Percentiles rank a stretch among this genome's conserved stretches.
Conservation (phyloP, 768 basidiomycete genomes). For the Hericium erinaceus region DNA sequence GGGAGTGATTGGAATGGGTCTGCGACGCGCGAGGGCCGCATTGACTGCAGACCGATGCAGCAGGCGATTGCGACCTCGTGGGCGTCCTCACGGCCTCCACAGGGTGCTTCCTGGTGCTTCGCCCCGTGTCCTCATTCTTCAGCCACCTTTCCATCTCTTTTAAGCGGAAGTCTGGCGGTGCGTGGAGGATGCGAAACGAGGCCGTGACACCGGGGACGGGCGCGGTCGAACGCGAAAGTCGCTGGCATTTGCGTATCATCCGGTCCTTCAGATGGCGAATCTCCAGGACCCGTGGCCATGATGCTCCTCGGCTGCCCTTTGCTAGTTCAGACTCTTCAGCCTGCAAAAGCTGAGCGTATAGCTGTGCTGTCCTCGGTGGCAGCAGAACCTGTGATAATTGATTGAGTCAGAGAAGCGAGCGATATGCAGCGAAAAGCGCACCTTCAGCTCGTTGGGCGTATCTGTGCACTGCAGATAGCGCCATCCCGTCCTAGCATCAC, state of each 20-base stretch:
- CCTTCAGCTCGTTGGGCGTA: slow-evolving; percentile 69
- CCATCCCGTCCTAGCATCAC: slow-evolving; percentile 45
- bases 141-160: slow-evolving; percentile 80
- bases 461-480: slow-evolving; percentile 71
- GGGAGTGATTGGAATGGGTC: slow-evolving; percentile 2
- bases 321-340: slow-evolving; percentile 52
- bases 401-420: slow-evolving; percentile 4
- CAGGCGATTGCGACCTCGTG: slow-evolving; percentile 12
- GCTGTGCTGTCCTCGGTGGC: slow-evolving; percentile 54
- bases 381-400: slow-evolving; percentile 43
- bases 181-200: slow-evolving; percentile 57
- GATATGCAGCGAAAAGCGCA: slow-evolving; percentile 15
- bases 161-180: slow-evolving; percentile 62
- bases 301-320: slow-evolving; percentile 38
- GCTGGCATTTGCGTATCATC: slow-evolving; percentile 73
- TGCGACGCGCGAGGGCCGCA: not conserved
- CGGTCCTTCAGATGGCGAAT: slow-evolving; percentile 74
- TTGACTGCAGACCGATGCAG: not conserved
- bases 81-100: slow-evolving; percentile 23
- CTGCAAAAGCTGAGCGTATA: slow-evolving; percentile 59
- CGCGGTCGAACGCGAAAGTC: slow-evolving; percentile 41
- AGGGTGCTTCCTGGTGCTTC: not conserved
- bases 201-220: slow-evolving; percentile 29
- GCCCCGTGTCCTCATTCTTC: slow-evolving; percentile 31
- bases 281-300: slow-evolving; percentile 63